These are phyloP conservation scores for Hanseniaspora mollemarum DNA, from an alignment of 805 yeast species.

Conservation along the genomic window DNA sequence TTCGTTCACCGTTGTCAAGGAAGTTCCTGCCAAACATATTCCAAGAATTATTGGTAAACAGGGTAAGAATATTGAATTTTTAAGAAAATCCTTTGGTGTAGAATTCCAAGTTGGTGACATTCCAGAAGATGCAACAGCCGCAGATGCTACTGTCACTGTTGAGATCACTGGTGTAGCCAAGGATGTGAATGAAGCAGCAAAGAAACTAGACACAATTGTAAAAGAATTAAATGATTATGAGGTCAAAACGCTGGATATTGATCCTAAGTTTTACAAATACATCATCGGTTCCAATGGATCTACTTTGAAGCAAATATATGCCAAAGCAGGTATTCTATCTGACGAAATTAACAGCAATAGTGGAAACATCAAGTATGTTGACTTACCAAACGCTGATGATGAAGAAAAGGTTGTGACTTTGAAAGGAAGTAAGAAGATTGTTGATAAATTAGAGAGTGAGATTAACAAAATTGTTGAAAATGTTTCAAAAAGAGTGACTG, in stretches of 20 bases:
- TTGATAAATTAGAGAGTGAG: conserved; percentile 51
- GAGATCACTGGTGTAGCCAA: conserved; percentile 67
- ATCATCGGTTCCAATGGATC: conserved; percentile 74
- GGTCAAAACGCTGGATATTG: conserved; percentile 50
- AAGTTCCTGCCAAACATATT: conserved; percentile 62
- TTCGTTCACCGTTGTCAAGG: conserved; percentile 53
- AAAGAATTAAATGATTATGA: conserved; percentile 52
- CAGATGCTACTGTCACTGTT: conserved; percentile 47
- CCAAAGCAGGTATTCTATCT: conserved; percentile 59
- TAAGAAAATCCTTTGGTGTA: conserved; percentile 50
- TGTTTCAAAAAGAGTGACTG: conserved; percentile 45
- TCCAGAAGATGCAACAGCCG: conserved; percentile 35
- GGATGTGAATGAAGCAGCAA: conserved; percentile 61
- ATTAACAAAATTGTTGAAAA: conserved; percentile 52
- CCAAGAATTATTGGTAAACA: conserved; percentile 80
- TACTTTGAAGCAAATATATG: conserved; percentile 57
- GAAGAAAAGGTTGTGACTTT: conserved; percentile 45
- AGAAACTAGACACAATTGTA: conserved; percentile 51
- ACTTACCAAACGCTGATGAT: conserved; percentile 58
- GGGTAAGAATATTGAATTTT: conserved; percentile 73
- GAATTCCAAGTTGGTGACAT: conserved; percentile 34
- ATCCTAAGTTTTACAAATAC: conserved; percentile 60
- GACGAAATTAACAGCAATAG: conserved; percentile 29
- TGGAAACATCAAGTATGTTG: conserved; percentile 22
- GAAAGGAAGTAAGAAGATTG: conserved; percentile 66